A percentile compares a stretch with the other conserved stretches of the same genome.
phyloP scores from a whole-genome alignment of 345 rosid species.

The Cochlearia excelsa region DNA sequence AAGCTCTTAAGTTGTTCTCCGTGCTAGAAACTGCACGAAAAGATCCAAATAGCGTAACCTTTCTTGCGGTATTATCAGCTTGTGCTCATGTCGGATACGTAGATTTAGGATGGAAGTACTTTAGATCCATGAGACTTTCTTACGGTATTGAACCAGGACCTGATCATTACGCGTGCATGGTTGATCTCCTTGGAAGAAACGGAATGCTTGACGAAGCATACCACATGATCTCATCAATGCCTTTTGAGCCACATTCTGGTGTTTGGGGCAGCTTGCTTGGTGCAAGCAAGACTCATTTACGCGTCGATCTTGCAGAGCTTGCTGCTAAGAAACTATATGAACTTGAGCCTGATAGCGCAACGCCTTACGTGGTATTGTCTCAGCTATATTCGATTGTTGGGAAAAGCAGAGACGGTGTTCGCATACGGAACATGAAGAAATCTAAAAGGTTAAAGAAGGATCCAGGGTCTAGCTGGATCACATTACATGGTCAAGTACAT shows the following conservation, averaged over 20 bases:
- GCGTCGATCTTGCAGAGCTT: slow-evolving; percentile 61
- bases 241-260: slow-evolving; percentile 58
- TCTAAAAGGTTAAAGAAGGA: slow-evolving; percentile 58
- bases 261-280: slow-evolving; percentile 86
- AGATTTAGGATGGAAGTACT: slow-evolving; percentile 54
- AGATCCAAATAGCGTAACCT: slow-evolving; percentile 65
- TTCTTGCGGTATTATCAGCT: slow-evolving; percentile 69
- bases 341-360: slow-evolving; percentile 64
- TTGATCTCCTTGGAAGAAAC: slow-evolving; percentile 78
- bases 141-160: slow-evolving; percentile 55
- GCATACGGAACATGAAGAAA: slow-evolving; percentile 44
- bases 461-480: slow-evolving; percentile 82
- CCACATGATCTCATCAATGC: slow-evolving; percentile 49
- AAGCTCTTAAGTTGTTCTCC: slow-evolving; percentile 52
- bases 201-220: slow-evolving; percentile 65
- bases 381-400: slow-evolving; percentile 51
- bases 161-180: slow-evolving; percentile 76
- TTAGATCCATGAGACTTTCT: slow-evolving; percentile 52
- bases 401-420: slow-evolving; percentile 40
- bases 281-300: slow-evolving; percentile 52
- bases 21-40: slow-evolving; percentile 43
- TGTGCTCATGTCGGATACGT: slow-evolving; percentile 73
- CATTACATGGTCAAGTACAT: slow-evolving; percentile 42
- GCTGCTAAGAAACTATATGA: slow-evolving; percentile 57
- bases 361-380: slow-evolving; percentile 70